phyloP scores from a whole-genome alignment of 2,329 filamentous ascomycete species.

The Gaeumannomyces sp. region DNA sequence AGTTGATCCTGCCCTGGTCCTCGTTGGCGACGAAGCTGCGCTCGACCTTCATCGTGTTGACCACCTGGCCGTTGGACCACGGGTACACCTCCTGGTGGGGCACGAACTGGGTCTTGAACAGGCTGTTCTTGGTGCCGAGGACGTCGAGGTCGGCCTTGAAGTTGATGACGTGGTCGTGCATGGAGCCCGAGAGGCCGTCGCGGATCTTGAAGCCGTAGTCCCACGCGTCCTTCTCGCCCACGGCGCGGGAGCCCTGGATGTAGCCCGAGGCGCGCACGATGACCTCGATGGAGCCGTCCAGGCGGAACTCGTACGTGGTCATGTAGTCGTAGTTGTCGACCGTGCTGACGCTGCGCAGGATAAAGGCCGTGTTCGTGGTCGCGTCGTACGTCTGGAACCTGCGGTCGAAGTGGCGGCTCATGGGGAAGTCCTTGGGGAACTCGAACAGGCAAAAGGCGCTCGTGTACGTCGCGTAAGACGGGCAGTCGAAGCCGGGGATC shows the following conservation, averaged over 20 bases:
- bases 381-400: conserved; percentile 13
- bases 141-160: conserved; percentile 29
- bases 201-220: conserved; percentile 23
- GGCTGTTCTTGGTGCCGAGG: conserved; percentile 22
- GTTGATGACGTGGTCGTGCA: conserved; percentile 26
- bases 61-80: conserved; percentile 4
- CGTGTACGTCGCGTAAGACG: conserved; percentile 42
- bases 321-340: conserved; percentile 31
- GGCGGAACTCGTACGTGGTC: conserved; percentile 21
- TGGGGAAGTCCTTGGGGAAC: conserved; percentile 39
- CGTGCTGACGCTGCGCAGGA: conserved; percentile 27
- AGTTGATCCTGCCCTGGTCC: conserved; percentile 9
- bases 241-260: conserved; percentile 21
- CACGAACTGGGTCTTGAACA: conserved; percentile 15
- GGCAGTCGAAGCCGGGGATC: conserved; percentile 46
- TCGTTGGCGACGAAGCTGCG: conserved; percentile 7
- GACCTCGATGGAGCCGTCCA: conserved; percentile 27
- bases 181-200: conserved; percentile 20
- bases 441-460: conserved; percentile 54
- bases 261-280: conserved; percentile 25
- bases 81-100: conserved; percentile 3
- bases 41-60: conserved; percentile 6
- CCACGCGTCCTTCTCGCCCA: conserved; percentile 21
- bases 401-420: conserved; percentile 20
- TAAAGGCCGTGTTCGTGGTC: conserved; percentile 24